A percentile compares a stretch with the other conserved stretches of the same genome.
These are phyloP conservation scores for Backusella sp. DNA, from an alignment of 192 early-diverging fungal genomes.

Conservation along the genomic window DNA sequence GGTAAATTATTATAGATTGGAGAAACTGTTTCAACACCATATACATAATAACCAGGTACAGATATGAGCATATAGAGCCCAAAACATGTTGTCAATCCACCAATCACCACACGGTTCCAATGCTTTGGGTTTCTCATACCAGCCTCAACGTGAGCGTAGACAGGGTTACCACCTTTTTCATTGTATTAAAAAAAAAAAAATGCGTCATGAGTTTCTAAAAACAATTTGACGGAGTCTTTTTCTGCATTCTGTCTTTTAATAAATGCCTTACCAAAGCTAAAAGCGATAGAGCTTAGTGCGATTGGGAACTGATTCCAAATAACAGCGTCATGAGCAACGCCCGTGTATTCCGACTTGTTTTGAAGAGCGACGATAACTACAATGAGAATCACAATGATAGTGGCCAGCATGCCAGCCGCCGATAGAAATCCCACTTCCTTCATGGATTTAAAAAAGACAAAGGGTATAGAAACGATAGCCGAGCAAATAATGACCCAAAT, in stretches of 20 bases:
- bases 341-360: constrained; percentile 18
- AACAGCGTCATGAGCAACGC: constrained; percentile 32
- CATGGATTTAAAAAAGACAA: constrained; percentile 70
- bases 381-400: constrained; percentile 62
- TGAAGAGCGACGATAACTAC: constrained; percentile 50
- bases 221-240: constrained; percentile 17
- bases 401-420: constrained; percentile 64
- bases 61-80: constrained; percentile 67
- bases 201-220: constrained; percentile 17
- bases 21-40: constrained; percentile 57
- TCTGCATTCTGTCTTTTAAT: not conserved
- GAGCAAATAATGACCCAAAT: constrained; percentile 59
- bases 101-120: constrained; percentile 59
- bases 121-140: constrained; percentile 68
- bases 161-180: constrained; percentile 57
- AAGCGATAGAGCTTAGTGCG: constrained; percentile 60
- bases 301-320: constrained; percentile 55
- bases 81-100: constrained; percentile 57
- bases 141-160: constrained; percentile 76
- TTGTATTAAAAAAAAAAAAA: not conserved
- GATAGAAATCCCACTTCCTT: constrained; percentile 70
- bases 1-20: constrained; percentile 72
- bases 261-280: constrained; percentile 18
- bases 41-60: constrained; percentile 66
- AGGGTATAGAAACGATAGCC: constrained; percentile 59